Conservation (phyloP, 495 filamentous ascomycete genomes). For the Penicillium taxi region DNA sequence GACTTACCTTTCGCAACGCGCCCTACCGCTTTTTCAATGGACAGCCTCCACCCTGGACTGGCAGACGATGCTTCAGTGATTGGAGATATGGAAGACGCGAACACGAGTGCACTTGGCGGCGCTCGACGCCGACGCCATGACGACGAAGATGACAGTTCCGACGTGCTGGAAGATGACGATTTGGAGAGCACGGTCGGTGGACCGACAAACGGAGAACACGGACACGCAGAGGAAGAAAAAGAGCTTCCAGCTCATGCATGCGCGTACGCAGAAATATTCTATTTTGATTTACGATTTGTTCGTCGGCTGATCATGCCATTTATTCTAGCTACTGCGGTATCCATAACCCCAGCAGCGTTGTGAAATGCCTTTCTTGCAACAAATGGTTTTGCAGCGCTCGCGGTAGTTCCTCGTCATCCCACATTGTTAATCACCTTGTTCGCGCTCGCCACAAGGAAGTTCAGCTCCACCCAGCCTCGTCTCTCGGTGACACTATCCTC, state of each 20-base stretch:
- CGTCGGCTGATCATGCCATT: not conserved
- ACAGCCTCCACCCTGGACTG: conserved; percentile 25
- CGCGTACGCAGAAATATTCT: conserved; percentile 58
- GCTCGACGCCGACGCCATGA: conserved; percentile 66
- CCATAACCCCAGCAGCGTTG: conserved; percentile 87
- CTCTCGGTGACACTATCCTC: conserved; percentile 92
- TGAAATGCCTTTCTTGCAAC: conserved; percentile 89
- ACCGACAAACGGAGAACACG: conserved; percentile 61
- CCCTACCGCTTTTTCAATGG: conserved; percentile 45
- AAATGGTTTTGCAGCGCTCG: conserved; percentile 99
- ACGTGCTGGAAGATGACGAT: conserved; percentile 83
- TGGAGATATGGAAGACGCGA: conserved; percentile 68
- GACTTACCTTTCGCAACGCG: not conserved
- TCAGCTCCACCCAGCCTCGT: conserved; percentile 86
- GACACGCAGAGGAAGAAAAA: conserved; percentile 72
- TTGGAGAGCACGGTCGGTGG: conserved; percentile 85
- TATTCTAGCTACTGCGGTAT: conserved; percentile 84
- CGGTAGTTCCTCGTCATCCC: conserved; percentile 91
- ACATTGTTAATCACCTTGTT: conserved; percentile 97
- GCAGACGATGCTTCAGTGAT: conserved; percentile 59
- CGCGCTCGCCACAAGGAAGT: conserved; percentile 98
- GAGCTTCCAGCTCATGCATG: conserved; percentile 93
- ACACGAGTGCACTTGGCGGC: conserved; percentile 52
- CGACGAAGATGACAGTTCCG: conserved; percentile 79
- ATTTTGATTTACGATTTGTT: conserved; percentile 1